Conservation (phyloP, 164 flowering plant genomes). For the Amborella trichopoda region DNA sequence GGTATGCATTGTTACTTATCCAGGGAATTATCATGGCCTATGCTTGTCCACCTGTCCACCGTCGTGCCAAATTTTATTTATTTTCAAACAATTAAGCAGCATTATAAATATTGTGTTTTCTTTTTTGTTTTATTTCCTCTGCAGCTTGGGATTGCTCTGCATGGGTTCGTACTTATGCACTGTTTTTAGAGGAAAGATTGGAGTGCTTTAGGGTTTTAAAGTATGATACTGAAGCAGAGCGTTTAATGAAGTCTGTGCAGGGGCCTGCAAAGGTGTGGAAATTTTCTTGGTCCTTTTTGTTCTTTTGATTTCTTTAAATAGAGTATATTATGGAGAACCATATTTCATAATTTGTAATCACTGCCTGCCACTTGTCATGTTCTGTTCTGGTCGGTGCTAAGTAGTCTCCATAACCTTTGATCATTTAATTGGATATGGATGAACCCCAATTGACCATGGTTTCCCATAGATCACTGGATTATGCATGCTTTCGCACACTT, state of each 20-base stretch:
- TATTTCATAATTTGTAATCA: no score
- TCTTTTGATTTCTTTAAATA: no score
- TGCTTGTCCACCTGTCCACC: neutral
- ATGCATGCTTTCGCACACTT: neutral
- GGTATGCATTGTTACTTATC: slow-evolving; percentile 27
- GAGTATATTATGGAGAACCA: no score
- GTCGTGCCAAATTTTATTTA: neutral
- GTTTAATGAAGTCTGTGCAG: slow-evolving; percentile 40
- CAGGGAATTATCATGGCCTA: neutral
- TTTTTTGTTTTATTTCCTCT: slow-evolving; percentile 1
- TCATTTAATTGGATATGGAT: no score
- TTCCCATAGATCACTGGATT: neutral
- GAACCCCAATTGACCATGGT: no score
- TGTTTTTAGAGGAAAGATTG: slow-evolving; percentile 81
- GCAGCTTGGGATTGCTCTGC: slow-evolving; percentile 99
- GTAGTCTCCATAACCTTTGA: no score
- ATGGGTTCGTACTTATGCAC: slow-evolving; percentile 94
- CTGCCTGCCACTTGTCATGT: no score
- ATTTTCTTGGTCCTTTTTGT: no score
- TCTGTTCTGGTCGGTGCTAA: no score
- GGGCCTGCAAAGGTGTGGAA: slow-evolving; percentile 39
- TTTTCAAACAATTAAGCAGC: neutral
- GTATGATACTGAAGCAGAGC: slow-evolving; percentile 81
- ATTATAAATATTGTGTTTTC: neutral
- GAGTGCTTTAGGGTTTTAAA: slow-evolving; percentile 74